Evolutionary conservation across 208 protist species (phyloP).

Genomic region (Crithidia brevicula): DNA sequence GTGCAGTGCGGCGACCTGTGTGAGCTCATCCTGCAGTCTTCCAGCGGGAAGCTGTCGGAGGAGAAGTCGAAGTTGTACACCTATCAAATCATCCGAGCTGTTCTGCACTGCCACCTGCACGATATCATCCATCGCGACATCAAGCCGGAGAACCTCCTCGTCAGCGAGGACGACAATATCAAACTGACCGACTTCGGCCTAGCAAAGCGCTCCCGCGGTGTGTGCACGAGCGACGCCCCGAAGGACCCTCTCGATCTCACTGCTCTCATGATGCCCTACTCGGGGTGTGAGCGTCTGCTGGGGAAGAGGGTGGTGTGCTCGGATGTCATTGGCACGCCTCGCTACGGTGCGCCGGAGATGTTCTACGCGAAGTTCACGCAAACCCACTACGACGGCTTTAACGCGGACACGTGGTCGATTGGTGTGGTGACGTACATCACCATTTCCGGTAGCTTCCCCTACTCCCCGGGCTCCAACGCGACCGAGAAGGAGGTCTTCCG

Average conservation of each 20-base stretch:
- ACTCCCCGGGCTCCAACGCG: slow-evolving; percentile 87
- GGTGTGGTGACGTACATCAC: slow-evolving; percentile 98
- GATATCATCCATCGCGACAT: slow-evolving; percentile 94
- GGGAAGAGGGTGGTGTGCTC: slow-evolving; percentile 87
- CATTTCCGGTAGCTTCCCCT: slow-evolving; percentile 97
- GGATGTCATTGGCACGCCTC: slow-evolving; percentile 90
- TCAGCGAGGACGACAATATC: slow-evolving; percentile 86
- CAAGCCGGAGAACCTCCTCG: slow-evolving; percentile 92
- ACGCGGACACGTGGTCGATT: slow-evolving; percentile 96
- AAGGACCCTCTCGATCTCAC: slow-evolving; percentile 73
- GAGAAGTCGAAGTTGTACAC: slow-evolving; percentile 86
- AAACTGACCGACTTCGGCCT: slow-evolving; percentile 94
- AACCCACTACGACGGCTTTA: slow-evolving; percentile 93
- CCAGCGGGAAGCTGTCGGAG: slow-evolving; percentile 82
- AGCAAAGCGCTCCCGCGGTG: slow-evolving; percentile 79
- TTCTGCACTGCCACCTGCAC: slow-evolving; percentile 91
- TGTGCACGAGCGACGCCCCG: slow-evolving; percentile 63
- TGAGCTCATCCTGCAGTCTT: slow-evolving; percentile 85
- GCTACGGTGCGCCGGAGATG: slow-evolving; percentile 92
- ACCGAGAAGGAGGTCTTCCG: slow-evolving; percentile 93
- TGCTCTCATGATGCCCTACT: slow-evolving; percentile 78
- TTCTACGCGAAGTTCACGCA: slow-evolving; percentile 93
- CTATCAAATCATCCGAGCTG: slow-evolving; percentile 91
- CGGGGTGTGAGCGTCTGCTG: slow-evolving; percentile 78
- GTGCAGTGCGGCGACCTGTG: slow-evolving; percentile 88